Base-by-base conservation (phyloP, 1,284 basidiomycete genomes). In the Rhodotorula sp. region DNA sequence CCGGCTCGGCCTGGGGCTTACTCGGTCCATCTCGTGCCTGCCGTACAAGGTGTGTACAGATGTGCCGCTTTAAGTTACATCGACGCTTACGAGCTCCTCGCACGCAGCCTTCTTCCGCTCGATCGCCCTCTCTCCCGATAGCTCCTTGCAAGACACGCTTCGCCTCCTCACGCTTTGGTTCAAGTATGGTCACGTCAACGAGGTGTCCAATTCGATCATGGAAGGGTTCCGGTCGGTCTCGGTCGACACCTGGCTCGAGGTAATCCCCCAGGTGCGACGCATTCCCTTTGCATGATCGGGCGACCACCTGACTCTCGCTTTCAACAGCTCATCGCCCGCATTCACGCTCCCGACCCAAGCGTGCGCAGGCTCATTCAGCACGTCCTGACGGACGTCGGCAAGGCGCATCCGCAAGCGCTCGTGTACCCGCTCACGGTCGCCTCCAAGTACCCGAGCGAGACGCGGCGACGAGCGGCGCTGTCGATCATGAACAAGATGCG, bases 181-280 rank as follows among this genome's bases (percentile, higher is more conserved):
- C 85, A 96, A 96, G 79, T 99, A 91, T 79, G 96, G 96, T 20
- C 88, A 89, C 59, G 89, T 96, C 75, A 88, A 91, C 62, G 90
- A 94, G 68, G 94, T 99, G 72, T 92, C 89, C 77, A 86, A 91
- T 76, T 92, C 94, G 0, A 94, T 99, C 83, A 87, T 86, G 62
- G 88, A 85, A 70, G 96, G 95, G 1, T 94, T 98, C 81, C 86
- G 87, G 2, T 89, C 87, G 40, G 92, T 99, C 61, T 92, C 92
- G 78, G 89, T 99, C 60, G 94, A 99, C 78, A 98, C 95, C 0
- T 99, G 96, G 96, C 85, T 99, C 48, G 94, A 98, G 77, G 96
- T 99, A 71, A 94, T 99, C 70, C 96, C 96, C 51, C 94, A 95
- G 85, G 92, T 91, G 79, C 70, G 83, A 6, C 4, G 2, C 6